These are phyloP conservation scores for Paulownia fortunei DNA, from an alignment of 257 asterid genomes.

Conservation along the genomic window DNA sequence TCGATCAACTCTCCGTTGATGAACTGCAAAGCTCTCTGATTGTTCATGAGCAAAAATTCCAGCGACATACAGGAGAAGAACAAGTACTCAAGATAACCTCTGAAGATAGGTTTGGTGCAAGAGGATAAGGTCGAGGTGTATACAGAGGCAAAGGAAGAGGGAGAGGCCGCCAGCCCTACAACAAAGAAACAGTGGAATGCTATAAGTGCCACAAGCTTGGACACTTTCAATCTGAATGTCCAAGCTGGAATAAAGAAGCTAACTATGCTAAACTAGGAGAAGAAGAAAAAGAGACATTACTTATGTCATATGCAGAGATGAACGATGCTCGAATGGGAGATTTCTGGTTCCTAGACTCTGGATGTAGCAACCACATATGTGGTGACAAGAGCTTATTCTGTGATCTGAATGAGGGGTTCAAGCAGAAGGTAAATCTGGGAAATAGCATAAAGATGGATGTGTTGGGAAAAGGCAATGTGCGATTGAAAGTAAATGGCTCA, in stretches of 20 bases:
- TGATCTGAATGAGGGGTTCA: too few relatives aligned
- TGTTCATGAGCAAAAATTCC: conserved; percentile 16
- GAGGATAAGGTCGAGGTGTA: conserved; percentile 25
- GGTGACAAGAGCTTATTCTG: too few relatives aligned
- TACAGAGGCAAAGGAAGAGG: conserved; percentile 28
- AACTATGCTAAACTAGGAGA: conserved; percentile 11
- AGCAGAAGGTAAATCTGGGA: too few relatives aligned
- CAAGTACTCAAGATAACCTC: not conserved
- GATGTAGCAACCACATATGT: too few relatives aligned
- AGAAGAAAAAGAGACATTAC: conserved; percentile 4
- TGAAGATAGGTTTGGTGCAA: not conserved
- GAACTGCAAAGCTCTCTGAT: conserved; percentile 21
- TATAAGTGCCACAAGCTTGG: conserved; percentile 32
- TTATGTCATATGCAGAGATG: too few relatives aligned
- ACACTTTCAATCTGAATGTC: conserved; percentile 34
- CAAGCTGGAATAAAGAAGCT: not conserved
- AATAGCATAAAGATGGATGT: not conserved
- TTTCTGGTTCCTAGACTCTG: too few relatives aligned
- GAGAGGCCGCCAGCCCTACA: not conserved
- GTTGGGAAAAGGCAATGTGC: not conserved
- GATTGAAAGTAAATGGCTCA: not conserved
- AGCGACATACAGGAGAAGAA: not conserved
- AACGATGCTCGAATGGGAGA: too few relatives aligned
- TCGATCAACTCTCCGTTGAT: not conserved
- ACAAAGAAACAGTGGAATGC: conserved; percentile 22